Evolutionary conservation across 1,284 basidiomycete genomes (phyloP).

Genomic region (Ganoderma sinense): DNA sequence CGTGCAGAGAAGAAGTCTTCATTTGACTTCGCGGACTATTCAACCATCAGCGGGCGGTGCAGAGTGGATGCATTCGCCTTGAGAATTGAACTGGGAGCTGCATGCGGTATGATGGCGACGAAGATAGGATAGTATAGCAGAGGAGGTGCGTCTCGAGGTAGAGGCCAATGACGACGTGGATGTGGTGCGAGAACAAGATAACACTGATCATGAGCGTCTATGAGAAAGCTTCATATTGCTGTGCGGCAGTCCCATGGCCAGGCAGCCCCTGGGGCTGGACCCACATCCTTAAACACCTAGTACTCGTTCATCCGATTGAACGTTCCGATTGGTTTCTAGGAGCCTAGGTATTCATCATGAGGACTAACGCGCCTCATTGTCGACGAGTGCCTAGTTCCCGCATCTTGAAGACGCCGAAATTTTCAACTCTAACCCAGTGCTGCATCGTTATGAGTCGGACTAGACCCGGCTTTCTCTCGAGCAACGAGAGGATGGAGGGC

Average conservation of each 20-base stretch:
- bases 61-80: not conserved
- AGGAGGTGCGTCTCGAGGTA: not conserved
- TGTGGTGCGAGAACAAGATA: not conserved
- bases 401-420: no score
- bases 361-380: no score
- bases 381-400: no score
- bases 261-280: constrained; percentile 13
- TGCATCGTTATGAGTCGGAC: no score
- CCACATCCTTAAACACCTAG: constrained; percentile 23
- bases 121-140: not conserved
- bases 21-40: not conserved
- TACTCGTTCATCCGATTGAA: not conserved
- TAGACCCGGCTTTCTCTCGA: no score
- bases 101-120: not conserved
- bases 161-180: not conserved
- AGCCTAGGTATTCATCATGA: no score
- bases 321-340: no score
- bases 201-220: not conserved
- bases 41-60: constrained; percentile 3
- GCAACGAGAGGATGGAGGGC: no score
- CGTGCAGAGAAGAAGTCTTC: constrained; percentile 4
- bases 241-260: no score
- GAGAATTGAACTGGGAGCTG: not conserved
- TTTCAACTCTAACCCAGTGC: no score
- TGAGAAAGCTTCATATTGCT: not conserved